Evolutionary conservation across 176 grass and related monocot genomes (phyloP), one percentile per base, ranked within the genome.

Genomic region (Lolium perenne): DNA sequence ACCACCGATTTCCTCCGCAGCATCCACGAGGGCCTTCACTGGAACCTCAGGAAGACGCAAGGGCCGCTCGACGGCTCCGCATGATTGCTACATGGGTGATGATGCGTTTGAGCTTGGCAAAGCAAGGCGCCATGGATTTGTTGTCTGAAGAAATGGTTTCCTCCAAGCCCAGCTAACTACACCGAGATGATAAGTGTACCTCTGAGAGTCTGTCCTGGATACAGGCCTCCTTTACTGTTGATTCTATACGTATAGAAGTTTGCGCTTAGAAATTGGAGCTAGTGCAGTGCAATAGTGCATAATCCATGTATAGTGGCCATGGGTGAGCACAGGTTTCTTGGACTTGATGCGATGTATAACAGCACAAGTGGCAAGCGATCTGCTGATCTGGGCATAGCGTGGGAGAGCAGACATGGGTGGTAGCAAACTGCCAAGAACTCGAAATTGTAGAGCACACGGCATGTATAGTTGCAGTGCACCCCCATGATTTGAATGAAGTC

Each of bases 11-110:
- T 97, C 72, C 80, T 97, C 23, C 88, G 92, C 45, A 97, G 94
- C 87, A 99, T 99, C 86, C 90, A 99, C 1, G 97, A 99, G 78
- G 97, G 97, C n/a, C 94, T 97, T 63, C 94, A 97, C 86, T 94
- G 97, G 97, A 99, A 97, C 83, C 63, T 99, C 64, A 89, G 97
- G 76, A 97, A 97, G 88, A 89, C 51, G n/a, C 94, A 93, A 61
- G 90, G 90, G 68, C 85, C 92, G 5, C 91, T 97, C 46, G 94
- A 99, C 45, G 94, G 92, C 0, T 7, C 97, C 85, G 32, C 85
- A 48, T 35, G 89, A 89, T 74, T 83, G 84, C 5, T 43, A 0
- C 4, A 79, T 74, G 20, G 40, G 55, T 60, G 35, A 25, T 43
- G 41, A 43, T 43, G 7, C 41, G 41, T 54, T 53, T 68, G 18